Conservation (phyloP, 305 asterid species). For the Stenogyne calaminthoides region DNA sequence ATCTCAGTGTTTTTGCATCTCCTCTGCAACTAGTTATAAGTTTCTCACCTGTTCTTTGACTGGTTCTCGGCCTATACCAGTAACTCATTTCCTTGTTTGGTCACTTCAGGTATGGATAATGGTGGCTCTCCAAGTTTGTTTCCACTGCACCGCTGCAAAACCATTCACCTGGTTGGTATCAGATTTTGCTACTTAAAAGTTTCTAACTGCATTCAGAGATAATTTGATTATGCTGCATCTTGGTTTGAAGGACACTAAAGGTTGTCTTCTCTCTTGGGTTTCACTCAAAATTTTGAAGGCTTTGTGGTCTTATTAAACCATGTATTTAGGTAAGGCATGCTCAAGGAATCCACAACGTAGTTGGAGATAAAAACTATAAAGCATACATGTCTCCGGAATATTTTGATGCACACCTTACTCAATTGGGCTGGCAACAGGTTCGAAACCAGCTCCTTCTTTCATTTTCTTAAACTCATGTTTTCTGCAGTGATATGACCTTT, state of each 20-base stretch:
- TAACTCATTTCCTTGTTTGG: slow-evolving; percentile 21
- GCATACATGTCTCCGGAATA: slow-evolving; percentile 75
- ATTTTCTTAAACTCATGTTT: slow-evolving; percentile 14
- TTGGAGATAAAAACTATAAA: slow-evolving; percentile 76
- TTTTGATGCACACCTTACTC: slow-evolving; percentile 87
- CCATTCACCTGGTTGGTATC: slow-evolving; percentile 89
- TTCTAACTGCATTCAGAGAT: slow-evolving; percentile 40
- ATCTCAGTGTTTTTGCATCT: background rate
- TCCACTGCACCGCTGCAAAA: slow-evolving; percentile 87
- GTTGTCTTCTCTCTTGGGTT: slow-evolving; percentile 48
- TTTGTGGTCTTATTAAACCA: slow-evolving; percentile 47
- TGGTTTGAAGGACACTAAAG: slow-evolving; percentile 41
- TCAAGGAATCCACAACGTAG: slow-evolving; percentile 87
- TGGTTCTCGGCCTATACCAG: slow-evolving; percentile 2
- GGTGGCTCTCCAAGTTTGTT: slow-evolving; percentile 64
- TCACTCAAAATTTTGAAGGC: slow-evolving; percentile 39
- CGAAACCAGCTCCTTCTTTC: slow-evolving; percentile 16
- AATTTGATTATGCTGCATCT: slow-evolving; percentile 41
- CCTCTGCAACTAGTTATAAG: background rate
- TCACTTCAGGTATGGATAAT: slow-evolving; percentile 60
- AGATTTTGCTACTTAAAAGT: slow-evolving; percentile 33
- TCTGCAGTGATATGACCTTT: slow-evolving; percentile 28
- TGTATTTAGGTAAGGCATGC: slow-evolving; percentile 91
- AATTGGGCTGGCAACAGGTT: slow-evolving; percentile 92
- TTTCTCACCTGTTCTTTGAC: background rate